Base-by-base conservation (phyloP, 352 stramenopile species). In the Phytophthora hibernalis region DNA sequence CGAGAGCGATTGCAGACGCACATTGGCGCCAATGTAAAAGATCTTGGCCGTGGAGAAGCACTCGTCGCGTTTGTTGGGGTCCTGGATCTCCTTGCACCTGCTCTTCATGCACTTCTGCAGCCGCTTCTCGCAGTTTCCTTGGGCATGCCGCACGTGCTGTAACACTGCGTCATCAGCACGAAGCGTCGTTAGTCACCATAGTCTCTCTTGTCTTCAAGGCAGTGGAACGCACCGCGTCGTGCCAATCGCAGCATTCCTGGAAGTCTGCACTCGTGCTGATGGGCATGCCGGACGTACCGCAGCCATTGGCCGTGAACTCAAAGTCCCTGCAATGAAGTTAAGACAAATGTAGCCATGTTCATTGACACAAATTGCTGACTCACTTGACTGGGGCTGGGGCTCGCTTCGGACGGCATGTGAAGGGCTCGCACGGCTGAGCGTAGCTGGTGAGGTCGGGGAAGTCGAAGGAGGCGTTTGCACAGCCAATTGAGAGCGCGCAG, bases 211-310 rank as follows among this genome's bases (percentile, higher is more conserved):
- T 20, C 8, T 20, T 16, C 37, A 43, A 44, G 3, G 9, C 42
- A 48, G 42, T 18, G 12, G 42, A n/a, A 43, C 77, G 28, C 76
- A 93, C 85, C 45, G 77, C 83, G 60, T 94, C 83, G 65, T 94
- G 86, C 82, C 82, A 90, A 52, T 94, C 89, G 67, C 86, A 94
- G 75, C 86, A 94, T 22, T 89, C 75, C 24, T 80, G 61, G 55
- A 92, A 89, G 30, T 92, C 80, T 7, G 65, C 50, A 4, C 60
- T 58, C 0, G 71, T 68, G 31, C 33, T 76, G 61, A 94, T 83
- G 2, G 82, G 77, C 44, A 92, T 72, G 37, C 62, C 72, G 11
- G 80, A 77, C 2, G 83, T 92, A 31, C 86, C 86, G 59, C 86
- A 94, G 35, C 86, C 86, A 64, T 94, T 94, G 20, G 80, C 76